Base-by-base conservation (phyloP, 2,329 filamentous ascomycete genomes). In the Dothideomycetes sp. region DNA sequence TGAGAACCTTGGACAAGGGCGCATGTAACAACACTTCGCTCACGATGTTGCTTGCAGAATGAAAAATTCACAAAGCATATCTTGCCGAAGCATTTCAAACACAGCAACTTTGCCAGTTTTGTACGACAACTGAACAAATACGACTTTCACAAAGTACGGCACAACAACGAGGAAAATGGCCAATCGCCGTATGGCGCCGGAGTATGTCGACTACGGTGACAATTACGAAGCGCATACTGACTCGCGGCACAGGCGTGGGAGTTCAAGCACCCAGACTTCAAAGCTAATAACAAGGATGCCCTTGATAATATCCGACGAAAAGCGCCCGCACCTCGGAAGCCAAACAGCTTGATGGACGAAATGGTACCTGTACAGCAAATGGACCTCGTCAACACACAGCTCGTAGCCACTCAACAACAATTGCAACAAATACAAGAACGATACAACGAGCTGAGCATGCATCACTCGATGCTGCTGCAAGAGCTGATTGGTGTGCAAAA, bases 31-130 rank as follows among this genome's bases (percentile, higher is more conserved):
- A 38, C 36, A 17, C 19, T 36, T 44, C 12, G 29, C 12, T 32
- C 36, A 45, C 19, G 11, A 27, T 35, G 38, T 14, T 24, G 36
- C 33, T 12, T 31, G 34, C 59, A 95, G 89, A 94, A 93, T 61
- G 89, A 96, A 61, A 94, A 94, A 61, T 98, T 98, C 57, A 96
- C 91, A 16, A 94, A 95, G 60, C 83, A 84, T 30, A 94, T 98
- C 52, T 76, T 98, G 12, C 91, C 91, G 2, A 95, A 96, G 59
- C 87, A 96, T 55, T 98, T 98, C 71, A 98, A 98, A 64, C 91
- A 96, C 65, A 94, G 86, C 73, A 95, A 95, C 61, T 95, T 95
- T 66, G 88, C 88, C 22, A 94, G 87, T 63, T 95, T 95, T 58
- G 88, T 95, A 43, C 82, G 88, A 36, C 88, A 95, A 60, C 68